Base-by-base conservation (phyloP, 106 monocot species). In the Dendrobium chrysotoxum region DNA sequence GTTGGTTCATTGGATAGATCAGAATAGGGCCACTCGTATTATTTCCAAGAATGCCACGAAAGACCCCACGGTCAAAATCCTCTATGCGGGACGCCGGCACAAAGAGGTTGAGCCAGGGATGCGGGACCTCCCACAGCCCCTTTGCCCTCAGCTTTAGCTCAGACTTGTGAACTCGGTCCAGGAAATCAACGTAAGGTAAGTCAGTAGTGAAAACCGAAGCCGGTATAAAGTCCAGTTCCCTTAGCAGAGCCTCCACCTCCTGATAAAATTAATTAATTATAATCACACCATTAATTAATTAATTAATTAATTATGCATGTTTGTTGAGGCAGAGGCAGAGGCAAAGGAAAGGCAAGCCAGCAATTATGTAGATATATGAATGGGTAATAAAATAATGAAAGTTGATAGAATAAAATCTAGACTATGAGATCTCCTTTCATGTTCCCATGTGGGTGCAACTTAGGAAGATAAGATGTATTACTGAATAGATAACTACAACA, bases 81-180 rank as follows among this genome's bases (percentile, higher is more conserved):
- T 61, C 50, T 47, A 97, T 90, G 21, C 83, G 78, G 18, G 96
- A 90, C 2, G 39, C 81, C 18, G 96, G 96, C 16, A 97, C 89
- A 79, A 97, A 92, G 75, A 97, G 78, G 75, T 94, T 97, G 28
- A 97, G 90, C 96, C 96, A 97, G 0, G 96, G 96, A 75, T 96
- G 96, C 0, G 96, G 92, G 38, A 96, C 92, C 55, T 93, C 93
- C 96, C 94, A 97, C 72, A 92, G 79, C 28, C 90, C 90, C 84
- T 89, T 89, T 1, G 84, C 82, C 80, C 89, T 77, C 54, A 97
- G 85, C 77, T 88, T 92, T 80, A 89, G 39, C 81, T 97, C 96
- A 9, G 84, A 89, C 70, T 81, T 77, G 80, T 92, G 93, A 15
- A 97, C 96, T 5, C 96, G 73, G 79, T 97, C 86, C 7, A 97